Evolutionary conservation across 2,329 filamentous ascomycete species (phyloP), one percentile per base, ranked within the genome.

Genomic region (Alternaria novae-zelandiae): DNA sequence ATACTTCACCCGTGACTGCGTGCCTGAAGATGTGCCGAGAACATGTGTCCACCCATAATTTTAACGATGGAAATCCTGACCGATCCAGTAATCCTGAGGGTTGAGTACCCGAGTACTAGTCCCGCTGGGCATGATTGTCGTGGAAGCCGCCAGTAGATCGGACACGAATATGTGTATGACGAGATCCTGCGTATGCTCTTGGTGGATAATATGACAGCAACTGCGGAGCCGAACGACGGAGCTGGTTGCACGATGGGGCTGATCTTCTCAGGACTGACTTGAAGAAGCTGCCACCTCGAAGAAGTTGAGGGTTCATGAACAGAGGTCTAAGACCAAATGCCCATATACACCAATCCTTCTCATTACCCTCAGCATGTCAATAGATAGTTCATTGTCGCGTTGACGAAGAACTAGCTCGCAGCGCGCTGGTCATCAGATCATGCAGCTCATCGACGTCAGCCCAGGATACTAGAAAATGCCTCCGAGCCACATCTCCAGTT

Each of bases 131-230:
- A 21, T 20, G 28, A 25, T 56, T 57, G 59, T 47, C 45, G 56
- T 51, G n/a, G 51, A 54, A 55, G 51, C 56, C 41, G 51, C 46
- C 49, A 47, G n/a, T 67, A 43, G 46, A 63, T 64, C 53, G 58
- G 61, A 43, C 50, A 65, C 61, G 59, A 64, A 57, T 45, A 69
- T 20, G 62, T 58, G 65, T 65, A 65, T 67, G 62, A 67, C 65
- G 54, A 71, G 64, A 68, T 69, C 50, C 58, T 63, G 63, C 63
- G 59, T 47, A 63, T 56, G 58, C 23, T 50, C 32, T 62, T 63
- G 57, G 54, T 60, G 59, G 45, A 54, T 51, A 26, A 50, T 44
- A 59, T 63, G 58, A 30, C 51, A 36, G 26, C 55, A 28, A 44
- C 32, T 25, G 50, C 43, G 30, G 43, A 50, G 46, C 51, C 46